A percentile compares a stretch with the other conserved stretches of the same genome.
Evolutionary conservation across 1,139 yeast genomes (phyloP).

Genomic region (Waltiozyma sp.): DNA sequence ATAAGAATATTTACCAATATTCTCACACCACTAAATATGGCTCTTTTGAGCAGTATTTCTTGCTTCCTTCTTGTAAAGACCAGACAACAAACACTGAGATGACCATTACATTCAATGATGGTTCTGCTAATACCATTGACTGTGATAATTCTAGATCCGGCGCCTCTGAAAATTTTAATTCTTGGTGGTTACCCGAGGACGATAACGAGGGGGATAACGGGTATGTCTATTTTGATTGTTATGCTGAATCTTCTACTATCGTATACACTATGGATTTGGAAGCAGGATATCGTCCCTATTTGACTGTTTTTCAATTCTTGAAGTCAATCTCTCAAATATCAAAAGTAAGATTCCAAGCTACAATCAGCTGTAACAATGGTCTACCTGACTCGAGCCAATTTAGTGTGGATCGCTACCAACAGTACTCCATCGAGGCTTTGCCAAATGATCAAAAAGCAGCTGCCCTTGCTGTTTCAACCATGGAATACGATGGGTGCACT

Average conservation of each 20-base stretch:
- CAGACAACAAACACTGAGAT: constrained; percentile 19
- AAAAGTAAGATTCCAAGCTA: background rate
- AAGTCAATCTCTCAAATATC: background rate
- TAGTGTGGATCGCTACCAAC: background rate
- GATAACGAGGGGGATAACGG: constrained; percentile 9
- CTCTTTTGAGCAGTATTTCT: constrained; percentile 21
- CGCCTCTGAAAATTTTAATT: constrained; percentile 20
- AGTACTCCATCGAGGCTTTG: background rate
- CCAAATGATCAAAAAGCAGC: constrained; percentile 10
- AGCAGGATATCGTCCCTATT: background rate
- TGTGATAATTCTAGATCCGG: constrained; percentile 20
- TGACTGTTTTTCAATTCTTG: background rate
- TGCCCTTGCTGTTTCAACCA: constrained; percentile 17
- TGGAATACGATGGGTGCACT: constrained; percentile 19
- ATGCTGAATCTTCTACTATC: constrained; percentile 2
- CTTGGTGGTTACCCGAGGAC: constrained; percentile 21
- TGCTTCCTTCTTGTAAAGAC: constrained; percentile 21
- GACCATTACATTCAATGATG: constrained; percentile 17
- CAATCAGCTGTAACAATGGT: background rate
- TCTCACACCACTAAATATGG: constrained; percentile 22
- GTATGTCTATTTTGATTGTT: constrained; percentile 18
- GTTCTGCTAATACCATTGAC: constrained; percentile 15
- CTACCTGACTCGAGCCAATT: background rate
- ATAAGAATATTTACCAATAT: constrained; percentile 16
- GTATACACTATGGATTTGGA: background rate